phyloP scores from a whole-genome alignment of 108 stramenopile species.

The Pseudonitzschia delicatissima region DNA sequence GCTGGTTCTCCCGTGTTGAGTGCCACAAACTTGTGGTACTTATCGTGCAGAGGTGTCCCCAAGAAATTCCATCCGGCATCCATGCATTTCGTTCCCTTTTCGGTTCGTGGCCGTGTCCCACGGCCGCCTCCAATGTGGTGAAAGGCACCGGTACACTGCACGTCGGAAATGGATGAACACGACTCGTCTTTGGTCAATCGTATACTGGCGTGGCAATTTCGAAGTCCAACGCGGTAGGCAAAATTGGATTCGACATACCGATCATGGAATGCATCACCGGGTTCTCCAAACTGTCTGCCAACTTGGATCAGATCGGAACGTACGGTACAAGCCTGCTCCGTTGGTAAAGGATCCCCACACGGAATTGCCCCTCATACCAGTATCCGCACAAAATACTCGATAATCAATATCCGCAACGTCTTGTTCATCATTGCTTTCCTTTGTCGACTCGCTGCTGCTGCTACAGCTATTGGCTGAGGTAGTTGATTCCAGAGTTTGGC shows the following conservation, averaged over 20 bases:
- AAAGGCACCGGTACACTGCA: conserved; percentile 39
- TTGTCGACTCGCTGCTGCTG: not conserved
- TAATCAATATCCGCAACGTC: conserved; percentile 32
- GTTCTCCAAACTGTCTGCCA: conserved; percentile 50
- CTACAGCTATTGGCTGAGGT: not conserved
- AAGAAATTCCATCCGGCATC: conserved; percentile 38
- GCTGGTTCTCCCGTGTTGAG: not conserved
- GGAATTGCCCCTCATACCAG: not conserved
- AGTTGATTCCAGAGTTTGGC: not conserved
- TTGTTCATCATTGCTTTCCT: not conserved
- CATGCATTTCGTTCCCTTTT: conserved; percentile 27
- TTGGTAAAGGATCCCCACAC: conserved; percentile 51
- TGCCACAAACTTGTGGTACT: conserved; percentile 14
- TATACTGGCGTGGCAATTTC: conserved; percentile 22
- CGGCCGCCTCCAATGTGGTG: conserved; percentile 52
- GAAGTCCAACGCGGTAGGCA: conserved; percentile 33
- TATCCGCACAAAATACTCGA: conserved; percentile 36
- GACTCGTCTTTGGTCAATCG: conserved; percentile 28
- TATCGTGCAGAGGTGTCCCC: conserved; percentile 38
- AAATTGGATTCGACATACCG: conserved; percentile 40
- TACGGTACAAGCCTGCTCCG: conserved; percentile 43
- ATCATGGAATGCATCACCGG: conserved; percentile 45
- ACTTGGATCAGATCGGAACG: conserved; percentile 25
- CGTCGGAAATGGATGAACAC: conserved; percentile 14
- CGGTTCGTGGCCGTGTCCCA: conserved; percentile 38